Evolutionary conservation across 441 rosid genomes (phyloP), one percentile per base, ranked within the genome.

Genomic region (Capsella rubella): DNA sequence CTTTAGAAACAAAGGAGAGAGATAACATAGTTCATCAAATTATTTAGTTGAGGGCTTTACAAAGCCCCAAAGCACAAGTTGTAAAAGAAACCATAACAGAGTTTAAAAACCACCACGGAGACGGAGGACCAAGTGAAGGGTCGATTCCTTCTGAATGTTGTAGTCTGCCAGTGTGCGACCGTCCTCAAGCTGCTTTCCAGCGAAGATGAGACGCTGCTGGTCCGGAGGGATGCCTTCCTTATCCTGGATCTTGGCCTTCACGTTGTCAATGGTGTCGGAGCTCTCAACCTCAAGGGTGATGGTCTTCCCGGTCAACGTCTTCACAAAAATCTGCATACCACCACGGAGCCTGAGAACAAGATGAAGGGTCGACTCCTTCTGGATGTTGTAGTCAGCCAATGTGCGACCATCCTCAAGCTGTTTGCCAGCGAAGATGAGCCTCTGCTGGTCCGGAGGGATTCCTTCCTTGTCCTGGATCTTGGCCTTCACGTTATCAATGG

Each of bases 401-500:
- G 37, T 32, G 35, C 35, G 35, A 32, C 35, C 35, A 32, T 32
- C 35, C 35, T 32, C 35, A 6, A 32, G 35, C 35, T 32, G 35
- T 1, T 32, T 32, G 1, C 35, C 35, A 32, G 35, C 35, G 35
- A 32, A 32, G 35, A 32, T 32, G 35, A 32, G 35, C 6, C 35
- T 6, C 66, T 86, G 90, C 82, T 86, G 87, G 70, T 86, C 90
- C 6, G 88, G 88, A 0, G 88, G 88, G 10, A 86, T 86, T 0
- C 88, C 90, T 27, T 86, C 91, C 73, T 87, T 87, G 43, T 87
- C 91, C 37, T 87, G 91, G 35, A 87, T 87, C 53, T 87, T 87
- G 0, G 89, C 84, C 73, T 87, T 87, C 0, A 85, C 91, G 4
- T 87, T 85, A 13, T 87, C 89, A 2, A 85, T 87, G 0, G 89